Evolutionary conservation across 106 monocot genomes (phyloP), one percentile per base, ranked within the genome.

Genomic region (Allium sativum): DNA sequence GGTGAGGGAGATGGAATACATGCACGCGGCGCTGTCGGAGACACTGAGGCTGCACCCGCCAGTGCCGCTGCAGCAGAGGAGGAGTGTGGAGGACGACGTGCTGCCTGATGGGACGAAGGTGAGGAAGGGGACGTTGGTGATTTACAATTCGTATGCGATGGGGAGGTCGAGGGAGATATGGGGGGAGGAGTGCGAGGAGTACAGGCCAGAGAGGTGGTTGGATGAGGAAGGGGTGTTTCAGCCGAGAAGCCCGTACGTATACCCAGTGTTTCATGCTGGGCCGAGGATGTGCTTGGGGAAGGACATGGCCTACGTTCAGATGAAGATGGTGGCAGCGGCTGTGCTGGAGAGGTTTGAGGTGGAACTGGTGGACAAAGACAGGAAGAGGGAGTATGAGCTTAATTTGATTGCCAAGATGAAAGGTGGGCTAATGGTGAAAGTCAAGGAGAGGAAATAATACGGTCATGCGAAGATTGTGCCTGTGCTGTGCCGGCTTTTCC

Each of bases 251-350:
- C 70, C 70, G 53, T 65, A 58, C 41, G 42, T 13, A 18, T 65
- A 53, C 58, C 65, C 70, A 53, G 65, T 54, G 44, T 76, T 76
- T 42, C 65, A 76, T 44, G 64, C 50, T 1, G 65, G 76, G n/a
- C 70, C 76, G 44, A 54, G 74, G 48, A 56, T 75, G 68, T 75
- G 75, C 16, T 50, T 69, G 62, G 75, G 75, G 56, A 75, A 69
- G 57, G 76, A 76, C 16, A 69, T 69, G 69, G 69, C 69, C 0
- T 69, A 69, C 40, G 59, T 69, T 3, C 69, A 69, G 69, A 76
- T 76, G 76, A 76, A 76, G 65, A 40, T 56, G 42, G 40, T 75
- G 11, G 75, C 18, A 0, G 75, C 75, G 3, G 17, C 48, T 50
- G 56, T 75, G 62, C 7, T 75, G 10, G 55, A 69, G 48, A 11